Evolutionary conservation across 1,139 yeast species (phyloP), one percentile per base, ranked within the genome.

Genomic region (Casaregolazyma suthepensis): DNA sequence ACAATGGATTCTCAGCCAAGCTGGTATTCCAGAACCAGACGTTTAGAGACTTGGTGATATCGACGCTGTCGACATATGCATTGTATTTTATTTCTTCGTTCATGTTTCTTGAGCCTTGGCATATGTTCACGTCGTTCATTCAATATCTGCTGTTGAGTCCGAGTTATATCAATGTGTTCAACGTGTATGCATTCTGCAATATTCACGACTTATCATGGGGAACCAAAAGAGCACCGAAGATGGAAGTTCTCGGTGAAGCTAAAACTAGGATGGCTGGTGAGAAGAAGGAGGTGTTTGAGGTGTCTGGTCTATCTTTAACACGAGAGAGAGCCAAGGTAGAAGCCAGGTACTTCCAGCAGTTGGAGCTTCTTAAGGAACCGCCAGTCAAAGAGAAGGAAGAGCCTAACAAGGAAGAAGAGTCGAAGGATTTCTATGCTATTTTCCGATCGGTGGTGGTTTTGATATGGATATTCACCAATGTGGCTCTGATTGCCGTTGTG

Each of bases 141-240:
- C 95, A 87, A 68, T 87, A 87, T 65, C 71, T 87, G 53, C 71
- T 87, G 56, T 71, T 87, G 55, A 81, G 88, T 46, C 95, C 95
- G 1, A 78, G 87, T 1, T 87, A 87, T 69, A 80, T 85, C 67
- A 87, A 87, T 65, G 86, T 87, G 51, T 75, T 87, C 63, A 87
- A 86, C 65, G 89, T 87, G 56, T 87, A 87, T 67, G 88, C 94
- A 5, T 87, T 87, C 69, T 86, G 94, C 74, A 87, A 87, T 67
- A 89, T 96, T 4, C 96, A 90, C 71, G 97, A 90, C 75, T 96
- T 90, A 52, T 86, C 96, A 0, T 91, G 97, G 97, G 97, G 97
- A 71, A 91, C 97, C 0, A 90, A 90, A 67, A 97, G 97, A 60
- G 96, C 91, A 58, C 87, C 85, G 60, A 81, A 82, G 59, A 86